phyloP scores from a whole-genome alignment of 106 monocot genomes.

The Vanilla planifolia region DNA sequence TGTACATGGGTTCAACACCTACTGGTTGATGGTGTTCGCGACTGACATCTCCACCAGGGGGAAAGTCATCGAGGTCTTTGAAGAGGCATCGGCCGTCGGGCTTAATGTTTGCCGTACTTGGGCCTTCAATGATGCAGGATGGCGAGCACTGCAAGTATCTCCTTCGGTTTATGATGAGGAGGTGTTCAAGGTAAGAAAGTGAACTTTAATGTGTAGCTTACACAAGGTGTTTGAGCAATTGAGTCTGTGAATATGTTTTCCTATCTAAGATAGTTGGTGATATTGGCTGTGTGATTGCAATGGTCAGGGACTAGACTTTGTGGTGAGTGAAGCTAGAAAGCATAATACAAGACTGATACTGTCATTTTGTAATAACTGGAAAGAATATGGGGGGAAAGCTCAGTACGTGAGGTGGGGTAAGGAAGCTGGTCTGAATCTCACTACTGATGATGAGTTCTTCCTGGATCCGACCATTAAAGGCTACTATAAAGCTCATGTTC shows the following conservation, averaged over 20 bases:
- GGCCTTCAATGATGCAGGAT: constrained; percentile 81
- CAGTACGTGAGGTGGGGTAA: constrained; percentile 82
- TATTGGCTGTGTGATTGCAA: background rate
- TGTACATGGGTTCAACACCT: constrained; percentile 84
- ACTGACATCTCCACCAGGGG: constrained; percentile 37
- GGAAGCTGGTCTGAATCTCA: constrained; percentile 53
- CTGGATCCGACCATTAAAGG: constrained; percentile 47
- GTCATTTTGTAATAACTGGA: constrained; percentile 72
- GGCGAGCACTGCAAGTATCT: constrained; percentile 62
- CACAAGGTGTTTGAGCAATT: constrained; percentile 1
- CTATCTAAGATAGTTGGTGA: background rate
- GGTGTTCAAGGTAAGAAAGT: constrained; percentile 57
- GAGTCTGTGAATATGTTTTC: background rate
- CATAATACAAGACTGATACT: constrained; percentile 59
- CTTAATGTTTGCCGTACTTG: constrained; percentile 82
- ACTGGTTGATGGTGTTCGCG: constrained; percentile 84
- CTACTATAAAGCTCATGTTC: constrained; percentile 74
- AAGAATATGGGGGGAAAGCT: constrained; percentile 71
- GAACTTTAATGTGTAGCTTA: background rate
- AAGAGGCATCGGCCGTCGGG: constrained; percentile 36
- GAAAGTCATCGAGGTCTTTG: constrained; percentile 52
- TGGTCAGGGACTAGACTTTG: constrained; percentile 75
- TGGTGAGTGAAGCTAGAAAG: constrained; percentile 77
- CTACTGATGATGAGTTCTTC: constrained; percentile 82
- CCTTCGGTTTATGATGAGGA: constrained; percentile 67